Base-by-base conservation (phyloP, 2,329 filamentous ascomycete species). In the Zymoseptoria pseudotritici region DNA sequence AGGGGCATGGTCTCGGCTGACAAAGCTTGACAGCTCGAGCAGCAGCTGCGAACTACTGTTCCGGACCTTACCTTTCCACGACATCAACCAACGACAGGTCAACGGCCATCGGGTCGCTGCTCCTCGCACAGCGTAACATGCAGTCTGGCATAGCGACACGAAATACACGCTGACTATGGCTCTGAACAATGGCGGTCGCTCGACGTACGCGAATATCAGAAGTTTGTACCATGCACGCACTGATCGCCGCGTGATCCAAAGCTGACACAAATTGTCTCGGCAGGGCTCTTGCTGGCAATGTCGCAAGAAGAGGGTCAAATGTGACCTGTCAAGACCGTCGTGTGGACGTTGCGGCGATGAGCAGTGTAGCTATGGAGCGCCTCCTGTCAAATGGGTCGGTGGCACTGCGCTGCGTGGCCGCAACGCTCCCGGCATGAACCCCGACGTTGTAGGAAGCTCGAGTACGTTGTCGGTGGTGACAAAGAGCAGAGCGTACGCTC, bases 261-360 rank as follows among this genome's bases (percentile, higher is more conserved):
- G 50, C 50, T 52, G 50, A 52, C 50, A 52, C 20, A 24, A 26
- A 31, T 29, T 19, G 52, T 19, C 29, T 46, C 36, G 36, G 36
- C 36, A 63, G 55, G 62, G 62, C 51, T 62, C 60, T 19, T 63
- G 62, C 55, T 63, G 60, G 60, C 53, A 52, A 19, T 64, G 62
- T 54, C 57, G 57, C 20, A 62, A 50, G 29, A 53, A 58, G 17
- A 20, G 62, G 29, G 58, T 64, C 10, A 62, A 62, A 50, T 62
- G 62, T 54, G 60, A 64, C 50, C 49, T 64, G 51, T 36, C 29
- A 13, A 57, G 31, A 56, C 62, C 62, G 21, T 46, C 58, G 21
- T 64, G 62, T 42, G 53, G 49, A 22, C 24, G 60, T 10, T 64
- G 62, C 26, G 54, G 29, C 19, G 58, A 50, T n/a, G 58, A 62